Conservation (phyloP, 257 asterid genomes). For the Jacaranda copaia region DNA sequence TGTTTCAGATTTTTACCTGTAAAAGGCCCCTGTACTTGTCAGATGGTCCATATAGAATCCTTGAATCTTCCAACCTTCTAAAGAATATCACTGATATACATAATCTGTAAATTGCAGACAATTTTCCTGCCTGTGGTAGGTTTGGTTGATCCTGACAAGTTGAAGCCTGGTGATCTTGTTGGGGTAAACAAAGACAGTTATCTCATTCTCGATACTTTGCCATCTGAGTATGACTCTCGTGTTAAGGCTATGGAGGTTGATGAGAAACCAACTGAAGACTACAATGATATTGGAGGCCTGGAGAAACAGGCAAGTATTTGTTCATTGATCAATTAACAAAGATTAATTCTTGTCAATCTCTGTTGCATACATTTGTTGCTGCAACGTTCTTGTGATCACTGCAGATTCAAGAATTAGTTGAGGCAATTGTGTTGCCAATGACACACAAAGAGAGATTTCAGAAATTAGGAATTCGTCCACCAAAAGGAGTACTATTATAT, state of each 20-base stretch:
- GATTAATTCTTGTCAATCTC: background rate
- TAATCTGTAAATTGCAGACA: conserved; percentile 62
- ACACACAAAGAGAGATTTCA: conserved; percentile 81
- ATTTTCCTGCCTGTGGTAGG: conserved; percentile 97
- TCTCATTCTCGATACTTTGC: conserved; percentile 91
- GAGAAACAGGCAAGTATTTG: conserved; percentile 78
- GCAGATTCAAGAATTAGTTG: conserved; percentile 85
- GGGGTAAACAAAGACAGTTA: conserved; percentile 99
- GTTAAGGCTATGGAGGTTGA: conserved; percentile 99
- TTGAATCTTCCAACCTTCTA: conserved; percentile 3
- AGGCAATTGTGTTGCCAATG: conserved; percentile 89
- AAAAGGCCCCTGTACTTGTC: background rate
- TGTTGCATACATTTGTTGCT: conserved; percentile 5
- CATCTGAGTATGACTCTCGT: conserved; percentile 96
- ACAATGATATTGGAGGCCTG: conserved; percentile 94
- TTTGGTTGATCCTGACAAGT: conserved; percentile 90
- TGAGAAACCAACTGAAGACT: conserved; percentile 98
- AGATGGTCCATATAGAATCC: conserved; percentile 15
- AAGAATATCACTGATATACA: background rate
- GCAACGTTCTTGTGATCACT: background rate
- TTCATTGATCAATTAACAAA: background rate
- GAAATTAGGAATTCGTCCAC: conserved; percentile 81
- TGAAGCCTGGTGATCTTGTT: conserved; percentile 97
- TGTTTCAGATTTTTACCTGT: background rate
- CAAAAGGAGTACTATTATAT: conserved; percentile 79